These are phyloP conservation scores for Populus nigra DNA, from an alignment of 345 rosid species.

Conservation along the genomic window DNA sequence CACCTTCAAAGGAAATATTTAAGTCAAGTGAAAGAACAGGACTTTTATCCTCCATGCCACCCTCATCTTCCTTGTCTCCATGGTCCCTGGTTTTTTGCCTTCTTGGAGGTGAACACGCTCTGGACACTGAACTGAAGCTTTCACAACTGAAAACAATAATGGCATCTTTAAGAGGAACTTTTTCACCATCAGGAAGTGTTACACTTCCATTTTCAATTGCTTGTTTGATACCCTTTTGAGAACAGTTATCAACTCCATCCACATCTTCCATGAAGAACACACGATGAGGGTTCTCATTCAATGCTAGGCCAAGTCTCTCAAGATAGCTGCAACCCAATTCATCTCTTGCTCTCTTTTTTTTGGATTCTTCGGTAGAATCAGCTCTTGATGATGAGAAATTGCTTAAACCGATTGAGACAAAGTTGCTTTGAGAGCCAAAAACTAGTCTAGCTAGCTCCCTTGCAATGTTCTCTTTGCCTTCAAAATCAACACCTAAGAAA, in stretches of 20 bases:
- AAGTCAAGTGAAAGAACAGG: conserved; percentile 41
- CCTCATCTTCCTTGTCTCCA: conserved; percentile 18
- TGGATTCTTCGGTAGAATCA: conserved; percentile 25
- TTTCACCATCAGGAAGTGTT: conserved; percentile 41
- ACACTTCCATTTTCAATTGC: conserved; percentile 45
- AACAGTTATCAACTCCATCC: conserved; percentile 33
- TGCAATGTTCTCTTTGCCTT: conserved; percentile 67
- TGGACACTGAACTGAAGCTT: conserved; percentile 27
- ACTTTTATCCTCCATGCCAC: conserved; percentile 12
- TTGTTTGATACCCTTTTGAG: conserved; percentile 37
- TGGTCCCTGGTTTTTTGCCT: conserved; percentile 20
- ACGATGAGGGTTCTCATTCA: conserved; percentile 68
- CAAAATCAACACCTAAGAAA: conserved; percentile 64
- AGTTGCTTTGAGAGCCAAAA: conserved; percentile 54
- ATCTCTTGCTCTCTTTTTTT: conserved; percentile 48
- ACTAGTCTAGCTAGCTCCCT: conserved; percentile 68
- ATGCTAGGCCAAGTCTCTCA: conserved; percentile 48
- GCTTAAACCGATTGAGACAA: conserved; percentile 38
- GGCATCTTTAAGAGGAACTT: conserved; percentile 53
- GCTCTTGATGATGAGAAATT: conserved; percentile 30
- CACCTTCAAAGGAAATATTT: conserved; percentile 50
- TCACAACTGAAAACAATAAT: conserved; percentile 56
- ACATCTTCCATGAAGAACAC: conserved; percentile 64
- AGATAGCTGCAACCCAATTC: conserved; percentile 31
- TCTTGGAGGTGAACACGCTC: conserved; percentile 30